Base-by-base conservation (phyloP, 2,329 filamentous ascomycete genomes). In the Penicillium sp. region DNA sequence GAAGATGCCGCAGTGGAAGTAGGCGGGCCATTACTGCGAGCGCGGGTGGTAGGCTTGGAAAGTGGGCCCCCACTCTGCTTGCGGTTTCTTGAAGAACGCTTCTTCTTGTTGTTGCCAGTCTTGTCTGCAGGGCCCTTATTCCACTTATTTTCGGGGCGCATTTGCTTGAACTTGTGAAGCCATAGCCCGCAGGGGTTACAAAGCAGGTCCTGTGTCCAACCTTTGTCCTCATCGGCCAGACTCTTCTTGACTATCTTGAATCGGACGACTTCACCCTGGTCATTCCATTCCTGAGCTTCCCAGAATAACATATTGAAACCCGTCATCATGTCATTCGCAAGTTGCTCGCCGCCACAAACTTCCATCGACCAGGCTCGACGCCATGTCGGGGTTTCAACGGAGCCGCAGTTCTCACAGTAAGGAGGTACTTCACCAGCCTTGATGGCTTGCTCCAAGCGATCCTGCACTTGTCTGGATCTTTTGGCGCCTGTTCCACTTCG, bases 141-240 rank as follows among this genome's bases (percentile, higher is more conserved):
- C 92, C 92, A 99, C 58, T 87, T 85, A 54, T 92, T 85, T 48
- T 84, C 78, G 2, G 94, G 94, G 8, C 94, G 86, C 77, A 95
- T 94, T 22, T 77, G 81, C 65, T 89, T 90, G 71, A 88, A 90
- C 66, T 96, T 97, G 54, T 86, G 85, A 62, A 99, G 86, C 90
- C 91, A 99, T 38, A 99, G 85, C 16, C 94, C 94, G 69, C 94
- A 99, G 52, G 92, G 91, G 69, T 99, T 99, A 78, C 94, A 99
- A 33, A 97, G 81, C 25, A 89, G 80, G 50, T 89, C 81, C 62
- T 89, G 83, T 40, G 81, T 81, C 79, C 88, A 96, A 36, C 81
- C 79, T 68, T 85, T 87, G 67, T 89, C 85, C 44, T 87, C 84
- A 3, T 79, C 75, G 1, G 77, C 81, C 6, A 92, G 70, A 10